These are phyloP conservation scores for Cyclotella baltica DNA, from an alignment of 108 stramenopile genomes.

Conservation along the genomic window DNA sequence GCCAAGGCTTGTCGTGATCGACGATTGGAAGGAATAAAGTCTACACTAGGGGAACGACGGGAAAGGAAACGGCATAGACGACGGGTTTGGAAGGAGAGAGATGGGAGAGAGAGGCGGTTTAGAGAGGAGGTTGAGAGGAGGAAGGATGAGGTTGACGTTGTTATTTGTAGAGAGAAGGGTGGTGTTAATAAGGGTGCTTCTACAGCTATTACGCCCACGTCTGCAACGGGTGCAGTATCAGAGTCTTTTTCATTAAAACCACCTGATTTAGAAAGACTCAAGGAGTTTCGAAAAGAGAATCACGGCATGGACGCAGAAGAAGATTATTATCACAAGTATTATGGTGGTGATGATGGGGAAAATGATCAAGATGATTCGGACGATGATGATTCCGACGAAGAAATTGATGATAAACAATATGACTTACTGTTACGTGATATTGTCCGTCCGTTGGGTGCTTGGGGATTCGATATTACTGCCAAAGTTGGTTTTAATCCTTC, in stretches of 20 bases:
- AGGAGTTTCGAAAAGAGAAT: slow-evolving; percentile 39
- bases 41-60: slow-evolving; percentile 51
- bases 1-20: slow-evolving; percentile 84
- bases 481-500: slow-evolving; percentile 67
- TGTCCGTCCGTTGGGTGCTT: slow-evolving; percentile 79
- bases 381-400: slow-evolving; percentile 66
- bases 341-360: slow-evolving; percentile 45
- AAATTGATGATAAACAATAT: slow-evolving; percentile 36
- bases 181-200: slow-evolving; percentile 2
- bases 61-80: slow-evolving; percentile 60
- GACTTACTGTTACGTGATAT: slow-evolving; percentile 74
- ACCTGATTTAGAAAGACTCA: slow-evolving; percentile 22
- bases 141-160: slow-evolving; percentile 16
- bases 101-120: slow-evolving; percentile 57
- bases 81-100: slow-evolving; percentile 46
- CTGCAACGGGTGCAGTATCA: background rate
- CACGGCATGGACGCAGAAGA: slow-evolving; percentile 69
- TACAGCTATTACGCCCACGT: background rate
- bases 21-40: slow-evolving; percentile 74
- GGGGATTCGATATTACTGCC: slow-evolving; percentile 77
- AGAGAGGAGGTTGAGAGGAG: slow-evolving; percentile 43
- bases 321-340: slow-evolving; percentile 83
- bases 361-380: slow-evolving; percentile 46
- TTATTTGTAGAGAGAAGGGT: background rate
- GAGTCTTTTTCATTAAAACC: slow-evolving; percentile 17